phyloP scores from a whole-genome alignment of 108 stramenopile genomes.

The Fragilaria radians region DNA sequence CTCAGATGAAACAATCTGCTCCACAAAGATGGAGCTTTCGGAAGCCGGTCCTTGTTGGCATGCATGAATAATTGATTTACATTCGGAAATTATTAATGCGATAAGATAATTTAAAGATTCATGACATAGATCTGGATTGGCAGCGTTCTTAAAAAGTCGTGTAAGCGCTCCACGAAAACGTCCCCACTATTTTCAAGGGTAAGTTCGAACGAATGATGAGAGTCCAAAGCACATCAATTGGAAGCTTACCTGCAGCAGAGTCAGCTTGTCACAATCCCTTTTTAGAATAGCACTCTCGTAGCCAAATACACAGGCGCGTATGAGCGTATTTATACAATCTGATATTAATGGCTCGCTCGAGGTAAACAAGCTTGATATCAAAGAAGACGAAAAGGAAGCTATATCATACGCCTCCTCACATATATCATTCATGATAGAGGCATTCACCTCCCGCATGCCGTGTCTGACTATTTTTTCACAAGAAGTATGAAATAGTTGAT shows the following conservation, averaged over 20 bases:
- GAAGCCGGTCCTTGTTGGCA: slow-evolving; percentile 37
- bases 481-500: slow-evolving; percentile 16
- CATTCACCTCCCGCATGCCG: slow-evolving; percentile 2
- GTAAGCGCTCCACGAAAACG: slow-evolving; percentile 55
- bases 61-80: slow-evolving; percentile 36
- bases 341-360: background rate
- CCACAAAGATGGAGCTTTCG: slow-evolving; percentile 46
- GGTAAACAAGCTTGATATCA: slow-evolving; percentile 27
- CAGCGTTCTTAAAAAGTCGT: slow-evolving; percentile 28
- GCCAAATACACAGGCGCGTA: background rate
- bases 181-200: slow-evolving; percentile 79
- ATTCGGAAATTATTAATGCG: slow-evolving; percentile 49
- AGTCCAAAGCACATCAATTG: too few relatives aligned
- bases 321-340: background rate
- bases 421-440: slow-evolving; percentile 31
- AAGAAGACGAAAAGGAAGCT: slow-evolving; percentile 45
- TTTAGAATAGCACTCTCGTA: background rate
- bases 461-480: slow-evolving; percentile 11
- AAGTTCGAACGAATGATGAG: too few relatives aligned
- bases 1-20: slow-evolving; percentile 59
- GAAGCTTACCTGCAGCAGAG: background rate
- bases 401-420: slow-evolving; percentile 59
- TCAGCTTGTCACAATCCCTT: background rate
- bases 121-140: slow-evolving; percentile 30
- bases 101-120: slow-evolving; percentile 18